A percentile compares a stretch with the other conserved stretches of the same genome.
These are phyloP conservation scores for Nicotiana noctiflora DNA, from an alignment of 257 asterid genomes.

Conservation along the genomic window DNA sequence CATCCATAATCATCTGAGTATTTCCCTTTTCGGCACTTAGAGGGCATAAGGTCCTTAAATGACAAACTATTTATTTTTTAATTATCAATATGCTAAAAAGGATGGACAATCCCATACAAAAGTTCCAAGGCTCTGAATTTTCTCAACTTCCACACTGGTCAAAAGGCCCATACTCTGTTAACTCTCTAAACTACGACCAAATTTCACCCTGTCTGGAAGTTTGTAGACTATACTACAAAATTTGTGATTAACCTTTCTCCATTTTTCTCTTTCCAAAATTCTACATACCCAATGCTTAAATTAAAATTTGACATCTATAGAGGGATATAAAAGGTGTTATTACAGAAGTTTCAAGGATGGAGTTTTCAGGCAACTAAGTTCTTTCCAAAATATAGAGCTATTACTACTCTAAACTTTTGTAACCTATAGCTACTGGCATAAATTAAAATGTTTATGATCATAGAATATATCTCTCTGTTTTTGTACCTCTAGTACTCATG, in stretches of 20 bases:
- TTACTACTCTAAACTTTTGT: neutral
- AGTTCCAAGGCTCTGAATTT: neutral
- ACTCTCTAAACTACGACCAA: neutral
- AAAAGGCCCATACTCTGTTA: neutral
- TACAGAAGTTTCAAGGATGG: neutral
- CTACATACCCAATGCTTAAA: neutral
- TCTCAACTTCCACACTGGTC: neutral
- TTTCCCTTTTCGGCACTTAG: neutral
- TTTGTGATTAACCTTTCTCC: neutral
- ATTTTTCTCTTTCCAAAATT: neutral
- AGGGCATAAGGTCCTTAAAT: neutral
- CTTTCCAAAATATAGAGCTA: neutral
- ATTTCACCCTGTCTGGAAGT: neutral
- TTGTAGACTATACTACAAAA: neutral
- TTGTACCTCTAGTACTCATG: neutral
- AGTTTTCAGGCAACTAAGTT: neutral
- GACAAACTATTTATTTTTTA: neutral
- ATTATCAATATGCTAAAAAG: neutral
- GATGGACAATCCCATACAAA: neutral
- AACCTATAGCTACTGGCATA: neutral
- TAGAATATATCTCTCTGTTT: neutral
- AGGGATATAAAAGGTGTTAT: neutral
- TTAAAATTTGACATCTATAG: neutral
- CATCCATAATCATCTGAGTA: neutral
- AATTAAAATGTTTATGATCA: neutral